A percentile compares a stretch with the other conserved stretches of the same genome.
phyloP scores from a whole-genome alignment of 2,329 filamentous ascomycete genomes.

The Fusarium staphyleae region DNA sequence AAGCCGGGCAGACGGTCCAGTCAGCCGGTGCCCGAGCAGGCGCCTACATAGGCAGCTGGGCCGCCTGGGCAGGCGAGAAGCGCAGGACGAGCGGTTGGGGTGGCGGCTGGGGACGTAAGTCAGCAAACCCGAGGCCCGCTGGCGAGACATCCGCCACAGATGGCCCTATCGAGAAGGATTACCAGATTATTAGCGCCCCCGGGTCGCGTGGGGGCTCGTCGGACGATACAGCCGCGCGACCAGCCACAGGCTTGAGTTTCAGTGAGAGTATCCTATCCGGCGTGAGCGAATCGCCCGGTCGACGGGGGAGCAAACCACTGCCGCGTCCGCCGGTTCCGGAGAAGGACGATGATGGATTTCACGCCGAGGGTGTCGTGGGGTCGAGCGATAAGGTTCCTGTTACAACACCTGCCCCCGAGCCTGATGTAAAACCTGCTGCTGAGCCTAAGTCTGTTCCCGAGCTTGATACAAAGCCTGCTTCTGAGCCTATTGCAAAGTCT shows the following conservation, averaged over 20 bases:
- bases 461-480: no score
- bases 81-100: slow-evolving; percentile 63
- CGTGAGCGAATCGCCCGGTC: slow-evolving; percentile 42
- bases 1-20: slow-evolving; percentile 55
- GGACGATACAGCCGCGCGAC: slow-evolving; percentile 42
- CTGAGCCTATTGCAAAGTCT: no score
- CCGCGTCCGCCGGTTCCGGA: slow-evolving; percentile 17
- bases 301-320: slow-evolving; percentile 27
- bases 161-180: slow-evolving; percentile 49
- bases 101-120: slow-evolving; percentile 50
- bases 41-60: slow-evolving; percentile 73
- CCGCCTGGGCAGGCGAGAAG: slow-evolving; percentile 77
- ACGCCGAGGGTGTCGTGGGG: slow-evolving; percentile 38
- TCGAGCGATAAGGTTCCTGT: slow-evolving; percentile 31
- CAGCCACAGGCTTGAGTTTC: slow-evolving; percentile 52
- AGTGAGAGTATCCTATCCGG: slow-evolving; percentile 55
- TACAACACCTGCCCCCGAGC: slow-evolving; percentile 2
- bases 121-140: slow-evolving; percentile 42
- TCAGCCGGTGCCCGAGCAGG: slow-evolving; percentile 64
- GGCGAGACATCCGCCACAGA: slow-evolving; percentile 45
- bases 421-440: no score
- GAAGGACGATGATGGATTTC: slow-evolving; percentile 40
- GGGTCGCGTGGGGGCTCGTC: slow-evolving; percentile 41
- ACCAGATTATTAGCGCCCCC: slow-evolving; percentile 47
- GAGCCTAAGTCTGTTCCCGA: no score